Evolutionary conservation across 73 alveolate species (phyloP).

Genomic region (Paramecium sonneborni): DNA sequence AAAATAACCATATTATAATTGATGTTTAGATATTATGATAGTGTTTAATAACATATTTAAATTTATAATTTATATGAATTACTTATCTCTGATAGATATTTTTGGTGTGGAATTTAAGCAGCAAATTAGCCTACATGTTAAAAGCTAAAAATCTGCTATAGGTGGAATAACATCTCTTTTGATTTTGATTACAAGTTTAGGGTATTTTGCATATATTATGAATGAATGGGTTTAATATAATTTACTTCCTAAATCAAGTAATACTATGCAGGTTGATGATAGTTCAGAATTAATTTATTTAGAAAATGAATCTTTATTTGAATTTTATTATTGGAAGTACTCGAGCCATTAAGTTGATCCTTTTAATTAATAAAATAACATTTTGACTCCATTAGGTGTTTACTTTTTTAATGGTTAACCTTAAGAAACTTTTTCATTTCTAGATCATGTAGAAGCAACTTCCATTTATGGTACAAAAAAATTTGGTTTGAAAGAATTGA

Average conservation of each 20-base stretch:
- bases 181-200: neutral
- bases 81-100: neutral
- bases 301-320: neutral
- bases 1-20: no score
- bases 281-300: neutral
- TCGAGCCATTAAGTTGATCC: neutral
- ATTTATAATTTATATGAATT: neutral
- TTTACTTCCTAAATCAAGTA: neutral
- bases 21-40: no score
- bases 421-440: neutral
- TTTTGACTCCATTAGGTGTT: neutral
- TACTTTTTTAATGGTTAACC: neutral
- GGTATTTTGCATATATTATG: neutral
- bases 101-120: neutral
- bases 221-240: neutral
- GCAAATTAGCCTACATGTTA: neutral
- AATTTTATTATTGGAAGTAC: constrained; percentile 32
- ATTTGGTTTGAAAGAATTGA: neutral
- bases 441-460: neutral
- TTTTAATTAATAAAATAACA: neutral
- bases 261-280: neutral
- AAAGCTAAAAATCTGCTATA: neutral
- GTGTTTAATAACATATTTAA: neutral
- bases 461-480: neutral
- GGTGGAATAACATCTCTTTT: neutral